phyloP scores from a whole-genome alignment of 2,329 filamentous ascomycete species.

The Stemphylium beticola region DNA sequence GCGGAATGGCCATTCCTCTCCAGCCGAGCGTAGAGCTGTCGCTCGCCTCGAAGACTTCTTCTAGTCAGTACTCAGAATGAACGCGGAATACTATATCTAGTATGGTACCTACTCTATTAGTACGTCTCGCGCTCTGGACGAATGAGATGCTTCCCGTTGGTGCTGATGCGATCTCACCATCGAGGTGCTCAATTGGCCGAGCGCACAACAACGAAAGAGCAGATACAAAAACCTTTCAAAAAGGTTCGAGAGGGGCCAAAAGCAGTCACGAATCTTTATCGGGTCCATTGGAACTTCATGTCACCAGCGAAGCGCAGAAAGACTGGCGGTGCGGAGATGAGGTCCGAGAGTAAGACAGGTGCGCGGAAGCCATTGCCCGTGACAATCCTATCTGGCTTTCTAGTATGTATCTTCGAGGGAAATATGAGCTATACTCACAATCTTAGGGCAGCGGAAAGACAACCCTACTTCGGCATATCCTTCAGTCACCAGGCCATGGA shows the following conservation, averaged over 20 bases:
- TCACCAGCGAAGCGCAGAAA: slow-evolving; percentile 29
- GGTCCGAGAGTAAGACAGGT: slow-evolving; percentile 12
- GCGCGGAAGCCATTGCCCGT: slow-evolving; percentile 57
- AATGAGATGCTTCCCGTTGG: slow-evolving; percentile 21
- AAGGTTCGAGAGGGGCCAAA: background rate
- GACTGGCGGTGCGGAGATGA: slow-evolving; percentile 13
- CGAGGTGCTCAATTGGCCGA: slow-evolving; percentile 41
- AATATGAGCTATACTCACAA: slow-evolving; percentile 6
- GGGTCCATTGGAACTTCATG: slow-evolving; percentile 17
- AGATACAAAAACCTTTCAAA: slow-evolving; percentile 27
- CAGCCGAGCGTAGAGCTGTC: background rate
- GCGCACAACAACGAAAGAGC: slow-evolving; percentile 22
- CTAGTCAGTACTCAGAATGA: background rate
- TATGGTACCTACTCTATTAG: background rate
- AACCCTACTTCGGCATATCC: slow-evolving; percentile 71
- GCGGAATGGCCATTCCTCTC: background rate
- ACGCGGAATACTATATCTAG: background rate
- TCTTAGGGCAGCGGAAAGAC: slow-evolving; percentile 72
- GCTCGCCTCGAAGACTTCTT: background rate
- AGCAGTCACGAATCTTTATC: background rate
- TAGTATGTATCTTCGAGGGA: slow-evolving; percentile 48
- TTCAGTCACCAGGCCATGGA: slow-evolving; percentile 68
- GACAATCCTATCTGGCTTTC: slow-evolving; percentile 66
- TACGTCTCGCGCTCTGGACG: slow-evolving; percentile 5
- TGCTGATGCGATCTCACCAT: slow-evolving; percentile 41